These are phyloP conservation scores for Diplodia scrobiculata DNA, from an alignment of 2,329 filamentous ascomycete genomes.

Conservation along the genomic window DNA sequence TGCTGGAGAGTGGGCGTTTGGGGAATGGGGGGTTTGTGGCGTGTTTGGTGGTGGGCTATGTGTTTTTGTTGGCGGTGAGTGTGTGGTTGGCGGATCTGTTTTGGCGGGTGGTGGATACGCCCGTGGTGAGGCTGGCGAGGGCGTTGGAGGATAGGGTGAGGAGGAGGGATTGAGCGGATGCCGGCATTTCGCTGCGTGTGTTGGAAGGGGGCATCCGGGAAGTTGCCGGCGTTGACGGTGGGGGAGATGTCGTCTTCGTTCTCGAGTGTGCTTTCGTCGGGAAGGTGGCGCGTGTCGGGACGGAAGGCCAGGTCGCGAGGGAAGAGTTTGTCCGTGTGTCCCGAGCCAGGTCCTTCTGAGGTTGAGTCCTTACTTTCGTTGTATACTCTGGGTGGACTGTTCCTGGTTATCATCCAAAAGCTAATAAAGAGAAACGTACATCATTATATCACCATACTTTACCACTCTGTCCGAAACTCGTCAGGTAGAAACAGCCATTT, in stretches of 20 bases:
- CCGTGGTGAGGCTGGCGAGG: conserved; percentile 54
- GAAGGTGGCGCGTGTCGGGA: neutral
- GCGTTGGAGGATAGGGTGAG: conserved; percentile 48
- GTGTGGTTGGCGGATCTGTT: conserved; percentile 61
- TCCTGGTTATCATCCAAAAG: neutral
- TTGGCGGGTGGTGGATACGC: conserved; percentile 59
- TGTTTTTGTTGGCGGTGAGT: conserved; percentile 47
- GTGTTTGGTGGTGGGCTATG: conserved; percentile 32
- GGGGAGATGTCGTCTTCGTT: neutral
- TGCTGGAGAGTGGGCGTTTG: conserved; percentile 36
- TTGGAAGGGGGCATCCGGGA: neutral
- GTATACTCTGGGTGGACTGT: neutral
- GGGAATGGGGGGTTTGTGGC: conserved; percentile 35
- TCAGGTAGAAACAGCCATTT: too few relatives aligned
- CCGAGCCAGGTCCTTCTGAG: neutral
- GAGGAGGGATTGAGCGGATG: neutral
- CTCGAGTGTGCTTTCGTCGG: neutral
- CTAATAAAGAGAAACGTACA: neutral
- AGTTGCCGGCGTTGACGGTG: neutral
- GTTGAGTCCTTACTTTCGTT: neutral
- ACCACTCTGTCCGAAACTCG: too few relatives aligned
- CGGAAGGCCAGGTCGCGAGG: too few relatives aligned
- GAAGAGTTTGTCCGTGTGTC: neutral
- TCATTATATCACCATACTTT: neutral
- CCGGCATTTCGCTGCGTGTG: neutral